phyloP scores from a whole-genome alignment of 208 protist genomes.

The Trypanosomatidae sp. region DNA sequence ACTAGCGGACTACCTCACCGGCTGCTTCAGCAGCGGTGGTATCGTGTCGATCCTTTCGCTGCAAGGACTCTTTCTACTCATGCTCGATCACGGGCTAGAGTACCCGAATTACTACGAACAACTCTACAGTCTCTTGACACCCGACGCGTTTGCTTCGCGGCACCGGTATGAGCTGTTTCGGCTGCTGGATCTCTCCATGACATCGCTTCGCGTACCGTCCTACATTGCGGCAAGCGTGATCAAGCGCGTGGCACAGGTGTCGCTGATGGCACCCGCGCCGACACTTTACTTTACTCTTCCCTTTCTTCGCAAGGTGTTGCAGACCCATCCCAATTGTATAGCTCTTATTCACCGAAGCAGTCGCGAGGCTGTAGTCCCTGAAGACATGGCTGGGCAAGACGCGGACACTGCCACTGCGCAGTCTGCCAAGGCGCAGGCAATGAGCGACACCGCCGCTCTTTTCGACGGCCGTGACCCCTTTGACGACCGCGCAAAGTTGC shows the following conservation, averaged over 20 bases:
- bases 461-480: conserved; percentile 87
- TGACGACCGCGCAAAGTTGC: conserved; percentile 35
- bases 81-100: conserved; percentile 90
- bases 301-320: conserved; percentile 82
- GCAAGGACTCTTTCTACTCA: conserved; percentile 85
- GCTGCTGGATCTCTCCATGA: conserved; percentile 82
- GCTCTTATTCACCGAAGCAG: conserved; percentile 86
- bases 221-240: conserved; percentile 85
- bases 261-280: conserved; percentile 66
- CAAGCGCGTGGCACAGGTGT: conserved; percentile 70
- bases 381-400: conserved; percentile 25
- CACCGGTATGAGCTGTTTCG: conserved; percentile 89
- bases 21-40: conserved; percentile 83
- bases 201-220: conserved; percentile 74
- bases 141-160: conserved; percentile 80
- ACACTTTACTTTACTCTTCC: conserved; percentile 88
- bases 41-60: conserved; percentile 86
- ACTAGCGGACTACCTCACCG: conserved; percentile 83
- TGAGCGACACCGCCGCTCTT: conserved; percentile 52
- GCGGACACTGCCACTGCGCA: conserved; percentile 12
- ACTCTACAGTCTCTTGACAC: conserved; percentile 85
- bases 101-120: conserved; percentile 92
- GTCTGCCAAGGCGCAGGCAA: conserved; percentile 37
- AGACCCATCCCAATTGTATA: conserved; percentile 87
- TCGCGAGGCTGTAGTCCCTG: conserved; percentile 55